phyloP scores from a whole-genome alignment of 148 eudicot genomes.

The Heliosperma pusillum region DNA sequence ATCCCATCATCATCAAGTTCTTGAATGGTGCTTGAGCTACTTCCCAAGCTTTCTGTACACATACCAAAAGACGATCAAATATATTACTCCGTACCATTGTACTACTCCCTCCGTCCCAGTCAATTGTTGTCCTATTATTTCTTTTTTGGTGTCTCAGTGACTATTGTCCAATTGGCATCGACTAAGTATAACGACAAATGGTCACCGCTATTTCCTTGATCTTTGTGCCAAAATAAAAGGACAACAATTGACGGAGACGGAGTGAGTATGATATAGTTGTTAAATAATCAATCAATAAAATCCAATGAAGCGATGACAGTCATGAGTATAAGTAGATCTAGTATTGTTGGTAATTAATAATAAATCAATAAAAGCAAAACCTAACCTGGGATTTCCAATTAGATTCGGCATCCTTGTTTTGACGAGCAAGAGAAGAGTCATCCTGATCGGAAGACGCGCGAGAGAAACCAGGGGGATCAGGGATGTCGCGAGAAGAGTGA shows the following conservation, averaged over 20 bases:
- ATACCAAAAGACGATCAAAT: not conserved
- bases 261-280: too few species aligned
- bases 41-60: slow-evolving; percentile 95
- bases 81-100: too few species aligned
- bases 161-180: too few species aligned
- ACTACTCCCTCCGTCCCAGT: not conserved
- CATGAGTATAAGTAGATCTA: not conserved
- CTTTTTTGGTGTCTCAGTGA: too few species aligned
- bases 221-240: too few species aligned
- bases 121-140: too few species aligned
- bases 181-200: too few species aligned
- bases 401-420: slow-evolving; percentile 87
- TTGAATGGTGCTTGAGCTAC: slow-evolving; percentile 92
- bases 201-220: too few species aligned
- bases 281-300: too few species aligned
- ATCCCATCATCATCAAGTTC: slow-evolving; percentile 94
- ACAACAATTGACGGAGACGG: too few species aligned
- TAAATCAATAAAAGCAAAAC: not conserved
- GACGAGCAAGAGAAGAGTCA: slow-evolving; percentile 66
- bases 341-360: not conserved
- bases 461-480: slow-evolving; percentile 84
- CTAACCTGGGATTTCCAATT: slow-evolving; percentile 86
- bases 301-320: too few species aligned
- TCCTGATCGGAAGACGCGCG: slow-evolving; percentile 84
- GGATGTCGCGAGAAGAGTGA: slow-evolving; percentile 68